phyloP scores from a whole-genome alignment of 2,329 filamentous ascomycete genomes.

The Fusarium dlaminii region DNA sequence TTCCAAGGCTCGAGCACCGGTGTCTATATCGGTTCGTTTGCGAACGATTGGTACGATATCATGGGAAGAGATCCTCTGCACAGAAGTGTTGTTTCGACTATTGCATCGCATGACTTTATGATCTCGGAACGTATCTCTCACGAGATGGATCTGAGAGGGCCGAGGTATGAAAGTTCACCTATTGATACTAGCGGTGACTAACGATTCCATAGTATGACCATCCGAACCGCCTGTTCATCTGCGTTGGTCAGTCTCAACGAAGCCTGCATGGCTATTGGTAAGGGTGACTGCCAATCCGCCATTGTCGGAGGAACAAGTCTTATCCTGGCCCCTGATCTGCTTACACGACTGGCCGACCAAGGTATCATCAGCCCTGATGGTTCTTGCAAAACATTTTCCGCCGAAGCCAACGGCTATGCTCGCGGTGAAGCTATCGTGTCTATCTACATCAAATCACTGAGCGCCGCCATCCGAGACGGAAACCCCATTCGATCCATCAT shows the following conservation, averaged over 20 bases:
- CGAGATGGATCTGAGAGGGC: neutral
- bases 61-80: neutral
- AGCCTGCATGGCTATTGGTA: neutral
- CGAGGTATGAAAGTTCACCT: neutral
- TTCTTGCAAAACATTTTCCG: neutral
- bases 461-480: neutral
- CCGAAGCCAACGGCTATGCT: neutral
- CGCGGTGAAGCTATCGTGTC: neutral
- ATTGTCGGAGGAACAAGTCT: neutral
- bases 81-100: neutral
- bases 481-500: neutral
- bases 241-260: neutral
- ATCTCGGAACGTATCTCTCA: neutral
- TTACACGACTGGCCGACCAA: neutral
- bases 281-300: neutral
- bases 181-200: neutral
- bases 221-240: neutral
- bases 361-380: neutral
- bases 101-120: neutral
- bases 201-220: neutral
- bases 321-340: neutral
- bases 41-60: neutral
- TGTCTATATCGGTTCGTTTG: neutral
- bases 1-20: neutral
- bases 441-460: neutral